Conservation (phyloP, 768 basidiomycete genomes). For the Tubosaeta sp. region DNA sequence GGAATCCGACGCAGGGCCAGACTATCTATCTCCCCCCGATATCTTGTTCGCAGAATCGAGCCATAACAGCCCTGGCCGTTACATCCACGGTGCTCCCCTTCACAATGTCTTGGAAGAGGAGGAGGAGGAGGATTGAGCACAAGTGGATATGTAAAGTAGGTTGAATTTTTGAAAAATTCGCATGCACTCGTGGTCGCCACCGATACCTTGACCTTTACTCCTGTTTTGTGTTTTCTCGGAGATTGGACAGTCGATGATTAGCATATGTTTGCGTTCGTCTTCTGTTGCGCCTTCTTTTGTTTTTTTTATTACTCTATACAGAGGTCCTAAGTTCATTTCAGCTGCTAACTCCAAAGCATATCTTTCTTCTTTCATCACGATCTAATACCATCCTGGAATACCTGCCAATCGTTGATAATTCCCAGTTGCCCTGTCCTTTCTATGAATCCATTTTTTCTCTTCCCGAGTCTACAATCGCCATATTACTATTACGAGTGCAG, state of each 20-base stretch:
- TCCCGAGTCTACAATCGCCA: not conserved
- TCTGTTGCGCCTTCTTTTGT: not conserved
- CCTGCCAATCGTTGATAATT: conserved; percentile 23
- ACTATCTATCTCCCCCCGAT: conserved; percentile 31
- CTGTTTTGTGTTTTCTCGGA: not conserved
- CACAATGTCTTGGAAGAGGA: conserved; percentile 85
- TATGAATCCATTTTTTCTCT: not conserved
- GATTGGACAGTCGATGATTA: conserved; percentile 11
- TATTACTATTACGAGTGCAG: conserved; percentile 13
- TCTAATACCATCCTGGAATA: conserved; percentile 25
- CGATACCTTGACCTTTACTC: conserved; percentile 20
- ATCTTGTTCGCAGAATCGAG: conserved; percentile 44
- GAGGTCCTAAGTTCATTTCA: not conserved
- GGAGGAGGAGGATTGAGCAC: conserved; percentile 48
- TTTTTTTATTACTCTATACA: conserved; percentile 1
- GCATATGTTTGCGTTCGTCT: conserved; percentile 1
- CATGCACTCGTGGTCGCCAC: conserved; percentile 17
- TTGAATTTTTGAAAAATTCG: conserved; percentile 7
- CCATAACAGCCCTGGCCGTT: conserved; percentile 63
- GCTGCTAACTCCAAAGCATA: conserved; percentile 13
- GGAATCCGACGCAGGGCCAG: conserved; percentile 9
- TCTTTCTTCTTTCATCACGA: conserved; percentile 3
- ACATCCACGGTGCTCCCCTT: conserved; percentile 80
- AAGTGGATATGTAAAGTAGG: conserved; percentile 19
- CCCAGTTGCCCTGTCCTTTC: conserved; percentile 20